Base-by-base conservation (phyloP, 768 basidiomycete species). In the Boletellus emodensis region DNA sequence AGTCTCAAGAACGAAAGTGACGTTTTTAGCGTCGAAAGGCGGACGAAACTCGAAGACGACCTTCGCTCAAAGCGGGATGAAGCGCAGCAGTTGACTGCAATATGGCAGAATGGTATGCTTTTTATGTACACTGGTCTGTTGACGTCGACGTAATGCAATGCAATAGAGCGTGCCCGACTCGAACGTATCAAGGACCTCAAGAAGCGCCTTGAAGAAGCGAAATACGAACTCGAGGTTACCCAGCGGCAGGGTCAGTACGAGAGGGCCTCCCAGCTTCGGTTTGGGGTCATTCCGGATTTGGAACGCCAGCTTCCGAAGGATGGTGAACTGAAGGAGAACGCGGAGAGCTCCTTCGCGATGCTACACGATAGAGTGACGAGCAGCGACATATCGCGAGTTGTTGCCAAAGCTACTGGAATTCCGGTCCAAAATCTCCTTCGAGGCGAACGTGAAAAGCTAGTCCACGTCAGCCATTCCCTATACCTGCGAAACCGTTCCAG, bases 181-280 rank as follows among this genome's bases (percentile, higher is more conserved):
- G 81, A 85, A 35, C 78, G 76, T 26, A 80, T 83, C 60, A 90
- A 91, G 67, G 78, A 82, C n/a, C 48, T 82, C 11, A 90, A 90
- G 68, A 73, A 82, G 62, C 77, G 75, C 40, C 75, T 94, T 15
- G 91, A 94, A 64, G 81, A 87, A 4, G 85, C 91, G 1, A 93
- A 91, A 62, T 77, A 90, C 56, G 82, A 90, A 52, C 79, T 95
- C 11, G 93, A 95, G 52, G 87, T 90, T 24, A 88, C 90, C 0
- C 92, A 94, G 63, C 81, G 93, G 8, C 83, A 90, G 61, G 92
- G 91, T n/a, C 81, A 89, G 49, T 94, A 80, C 58, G 93, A 94
- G 58, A 71, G 75, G 20, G 93, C 93, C 0, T 90, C 87, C 2
- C 81, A 83, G n/a, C 74, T 96, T 52, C 81, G 91, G 26, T 94